Percentiles rank a stretch among this genome's conserved stretches.
These are phyloP conservation scores for Aeschynomene evenia DNA, from an alignment of 306 rosid genomes.

Conservation along the genomic window DNA sequence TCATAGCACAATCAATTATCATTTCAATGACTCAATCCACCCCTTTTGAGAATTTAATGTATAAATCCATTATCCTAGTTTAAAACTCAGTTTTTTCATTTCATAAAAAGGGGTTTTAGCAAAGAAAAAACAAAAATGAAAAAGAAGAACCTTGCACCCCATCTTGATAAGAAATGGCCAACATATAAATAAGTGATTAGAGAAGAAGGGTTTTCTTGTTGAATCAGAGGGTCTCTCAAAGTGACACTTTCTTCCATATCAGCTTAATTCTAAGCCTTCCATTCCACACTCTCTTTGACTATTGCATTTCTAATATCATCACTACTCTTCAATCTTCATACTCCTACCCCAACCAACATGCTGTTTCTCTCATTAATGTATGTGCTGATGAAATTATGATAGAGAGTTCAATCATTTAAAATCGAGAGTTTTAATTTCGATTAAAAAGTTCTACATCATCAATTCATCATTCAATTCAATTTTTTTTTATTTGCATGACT, in stretches of 20 bases:
- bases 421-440: no score
- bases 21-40: neutral
- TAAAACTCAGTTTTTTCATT: neutral
- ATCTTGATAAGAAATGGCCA: constrained; percentile 77
- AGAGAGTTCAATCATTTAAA: neutral
- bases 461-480: no score
- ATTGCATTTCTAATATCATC: neutral
- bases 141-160: constrained; percentile 71
- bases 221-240: constrained; percentile 34
- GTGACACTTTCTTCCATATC: constrained; percentile 35
- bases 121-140: neutral
- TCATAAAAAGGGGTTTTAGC: neutral
- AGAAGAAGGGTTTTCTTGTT: constrained; percentile 38
- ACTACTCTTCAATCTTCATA: neutral
- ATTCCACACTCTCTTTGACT: neutral
- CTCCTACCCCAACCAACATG: neutral
- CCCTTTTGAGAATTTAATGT: neutral
- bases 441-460: no score
- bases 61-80: neutral
- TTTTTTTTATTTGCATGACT: no score
- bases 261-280: neutral
- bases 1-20: neutral
- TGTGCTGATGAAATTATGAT: neutral
- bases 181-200: constrained; percentile 51
- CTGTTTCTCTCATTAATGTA: neutral